Evolutionary conservation across 768 basidiomycete genomes (phyloP).

Genomic region (Rhodotorula sphaerocarpa): DNA sequence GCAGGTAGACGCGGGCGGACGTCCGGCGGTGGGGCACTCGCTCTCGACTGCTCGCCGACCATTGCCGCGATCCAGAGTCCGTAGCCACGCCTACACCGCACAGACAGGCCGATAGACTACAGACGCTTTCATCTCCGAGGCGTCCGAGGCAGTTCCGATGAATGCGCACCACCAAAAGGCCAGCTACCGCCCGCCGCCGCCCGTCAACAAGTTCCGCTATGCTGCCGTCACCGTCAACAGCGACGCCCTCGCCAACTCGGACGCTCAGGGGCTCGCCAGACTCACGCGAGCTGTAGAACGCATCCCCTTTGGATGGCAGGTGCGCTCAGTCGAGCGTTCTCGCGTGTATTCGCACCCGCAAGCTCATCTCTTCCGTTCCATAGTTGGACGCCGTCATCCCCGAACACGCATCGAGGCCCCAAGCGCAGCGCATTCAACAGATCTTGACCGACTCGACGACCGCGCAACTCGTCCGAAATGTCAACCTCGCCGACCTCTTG

Average conservation of each 20-base stretch:
- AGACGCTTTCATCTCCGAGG: too few species aligned
- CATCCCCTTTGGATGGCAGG: constrained; percentile 30
- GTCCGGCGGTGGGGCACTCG: too few species aligned
- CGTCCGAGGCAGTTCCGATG: too few species aligned
- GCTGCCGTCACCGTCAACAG: neutral
- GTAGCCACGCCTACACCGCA: too few species aligned
- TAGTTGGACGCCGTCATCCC: constrained; percentile 26
- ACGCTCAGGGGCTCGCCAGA: neutral
- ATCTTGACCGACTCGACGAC: neutral
- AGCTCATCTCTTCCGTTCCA: neutral
- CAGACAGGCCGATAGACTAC: too few species aligned
- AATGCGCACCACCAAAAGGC: constrained; percentile 32
- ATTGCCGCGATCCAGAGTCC: too few species aligned
- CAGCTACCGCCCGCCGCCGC: constrained; percentile 11
- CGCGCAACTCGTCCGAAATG: neutral
- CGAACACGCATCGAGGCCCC: neutral
- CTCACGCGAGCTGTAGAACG: constrained; percentile 3
- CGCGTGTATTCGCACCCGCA: too few species aligned
- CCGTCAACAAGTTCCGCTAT: neutral
- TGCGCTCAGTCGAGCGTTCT: neutral
- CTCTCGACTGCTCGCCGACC: too few species aligned
- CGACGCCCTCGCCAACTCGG: neutral
- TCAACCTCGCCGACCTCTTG: constrained; percentile 28
- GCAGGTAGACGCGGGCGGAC: too few species aligned
- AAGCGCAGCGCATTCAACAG: neutral